Evolutionary conservation across 768 basidiomycete species (phyloP), one percentile per base, ranked within the genome.

Genomic region (Rhizopogon vinicolor): DNA sequence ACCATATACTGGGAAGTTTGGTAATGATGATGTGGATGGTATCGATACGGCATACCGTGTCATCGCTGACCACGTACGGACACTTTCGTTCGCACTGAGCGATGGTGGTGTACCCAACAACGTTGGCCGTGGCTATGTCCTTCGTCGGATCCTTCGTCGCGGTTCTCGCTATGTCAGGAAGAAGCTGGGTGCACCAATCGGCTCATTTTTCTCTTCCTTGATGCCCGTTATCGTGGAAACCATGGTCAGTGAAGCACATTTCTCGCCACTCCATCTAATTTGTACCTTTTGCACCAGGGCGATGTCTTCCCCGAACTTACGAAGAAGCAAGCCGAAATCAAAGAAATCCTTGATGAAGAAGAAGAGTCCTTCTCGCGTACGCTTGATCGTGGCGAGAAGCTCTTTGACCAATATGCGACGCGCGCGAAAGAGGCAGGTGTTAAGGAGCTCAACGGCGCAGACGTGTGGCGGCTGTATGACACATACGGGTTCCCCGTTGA

Each of bases 401-500:
- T 98, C 5, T 99, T 98, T 69, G 92, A 95, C 53, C 84, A 90
- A 62, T 97, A 92, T 69, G 90, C 89, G 19, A 65, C 75, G 28
- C 78, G 81, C 33, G 85, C 95, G 8, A 78, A 78, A 60, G 79
- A 85, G 52, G 74, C 79, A 46, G 86, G 85, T 7, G 63, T 72
- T 5, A 86, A 75, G 40, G 82, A 85, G 61, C 83, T 99, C 31
- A 84, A 76, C 56, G 97, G 97, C 25, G 89, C 87, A 62, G 96
- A 99, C 65, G 92, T 98, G 37, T 99, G 97, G 97, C 82, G 91
- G 28, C 72, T 99, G 50, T 98, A 98, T 68, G 97, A 99, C 68
- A 98, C 97, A 1, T 99, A 91, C 67, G 97, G 97, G 50, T 99
- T 99, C 77, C 97, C 97, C 0, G 93, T 92, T 41, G 97, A 99